Evolutionary conservation across 140 eudicot genomes (phyloP), one percentile per base, ranked within the genome.

Genomic region (Anethum foeniculum): DNA sequence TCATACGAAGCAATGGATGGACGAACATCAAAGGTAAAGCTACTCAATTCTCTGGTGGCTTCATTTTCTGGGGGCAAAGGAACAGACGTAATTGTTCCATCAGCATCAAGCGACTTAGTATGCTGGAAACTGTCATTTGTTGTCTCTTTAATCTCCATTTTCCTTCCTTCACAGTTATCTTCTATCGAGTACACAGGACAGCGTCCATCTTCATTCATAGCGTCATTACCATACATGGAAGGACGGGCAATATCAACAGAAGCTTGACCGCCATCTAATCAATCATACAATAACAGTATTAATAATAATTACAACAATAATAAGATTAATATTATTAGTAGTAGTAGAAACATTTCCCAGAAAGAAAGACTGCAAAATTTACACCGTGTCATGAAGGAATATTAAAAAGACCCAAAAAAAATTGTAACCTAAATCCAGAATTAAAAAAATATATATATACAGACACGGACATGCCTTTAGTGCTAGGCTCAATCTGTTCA

Each of bases 21-120:
- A 89, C 79, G 81, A 75, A 87, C 90, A 75, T 94, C 93, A 76
- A 88, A 92, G 39, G 93, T 88, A 79, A 88, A 89, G 83, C 83
- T 89, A 73, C 44, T 87, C 30, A 19, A 10, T 68, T 34, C 43
- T 14, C 44, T 32, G 44, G 74, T 68, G 74, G 74, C 4, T 68
- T 88, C 94, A 83, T 83, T 90, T 75, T 76, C 80, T 44, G 38
- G 32, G 52, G 52, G 52, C 64, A 23, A n/a, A 36, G 90, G 68
- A 51, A 67, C 78, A 0, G 82, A 56, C 43, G 71, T 82, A 64
- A 58, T 73, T 25, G 77, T 65, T 14, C 77, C 83, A 74, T 30
- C 81, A 76, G 39, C 48, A 67, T 49, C 65, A 48, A 21, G 41
- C 5, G 18, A 71, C 67, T 39, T 73, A 80, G 83, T 28, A 48